These are phyloP conservation scores for Leccinum huronense DNA, from an alignment of 1,284 basidiomycete species.

Conservation along the genomic window DNA sequence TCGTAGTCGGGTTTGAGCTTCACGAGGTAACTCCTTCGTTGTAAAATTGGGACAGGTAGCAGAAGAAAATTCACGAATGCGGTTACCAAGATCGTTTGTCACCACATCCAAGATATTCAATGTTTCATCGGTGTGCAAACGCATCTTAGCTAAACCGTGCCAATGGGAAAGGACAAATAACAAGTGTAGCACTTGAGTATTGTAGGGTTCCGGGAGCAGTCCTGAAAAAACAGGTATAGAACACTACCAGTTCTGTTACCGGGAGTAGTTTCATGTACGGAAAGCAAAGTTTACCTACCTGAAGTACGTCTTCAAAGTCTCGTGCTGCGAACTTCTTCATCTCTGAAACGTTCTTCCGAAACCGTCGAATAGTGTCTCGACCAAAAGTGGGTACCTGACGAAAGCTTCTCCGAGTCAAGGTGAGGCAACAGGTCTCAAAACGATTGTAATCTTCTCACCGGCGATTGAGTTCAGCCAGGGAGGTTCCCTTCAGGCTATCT, in stretches of 20 bases:
- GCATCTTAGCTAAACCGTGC: too few relatives aligned
- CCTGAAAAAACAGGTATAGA: neutral
- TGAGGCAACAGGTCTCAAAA: neutral
- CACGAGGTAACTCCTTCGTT: neutral
- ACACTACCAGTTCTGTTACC: neutral
- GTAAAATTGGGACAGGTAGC: neutral
- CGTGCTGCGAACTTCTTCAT: neutral
- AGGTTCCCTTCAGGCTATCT: neutral
- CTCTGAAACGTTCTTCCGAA: neutral
- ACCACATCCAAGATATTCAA: too few relatives aligned
- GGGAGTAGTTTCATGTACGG: neutral
- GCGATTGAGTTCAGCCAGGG: neutral
- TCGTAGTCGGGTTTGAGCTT: neutral
- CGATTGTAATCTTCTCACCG: neutral
- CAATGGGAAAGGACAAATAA: neutral
- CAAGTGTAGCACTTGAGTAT: neutral
- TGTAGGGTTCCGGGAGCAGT: neutral
- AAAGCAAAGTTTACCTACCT: too few relatives aligned
- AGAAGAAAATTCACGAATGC: neutral
- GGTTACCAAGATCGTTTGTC: neutral
- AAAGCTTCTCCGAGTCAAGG: neutral
- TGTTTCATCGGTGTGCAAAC: too few relatives aligned
- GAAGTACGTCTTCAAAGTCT: neutral
- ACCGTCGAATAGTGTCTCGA: neutral
- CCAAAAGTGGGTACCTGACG: neutral